Evolutionary conservation across 768 basidiomycete species (phyloP).

Genomic region (Termitomyces sp.): DNA sequence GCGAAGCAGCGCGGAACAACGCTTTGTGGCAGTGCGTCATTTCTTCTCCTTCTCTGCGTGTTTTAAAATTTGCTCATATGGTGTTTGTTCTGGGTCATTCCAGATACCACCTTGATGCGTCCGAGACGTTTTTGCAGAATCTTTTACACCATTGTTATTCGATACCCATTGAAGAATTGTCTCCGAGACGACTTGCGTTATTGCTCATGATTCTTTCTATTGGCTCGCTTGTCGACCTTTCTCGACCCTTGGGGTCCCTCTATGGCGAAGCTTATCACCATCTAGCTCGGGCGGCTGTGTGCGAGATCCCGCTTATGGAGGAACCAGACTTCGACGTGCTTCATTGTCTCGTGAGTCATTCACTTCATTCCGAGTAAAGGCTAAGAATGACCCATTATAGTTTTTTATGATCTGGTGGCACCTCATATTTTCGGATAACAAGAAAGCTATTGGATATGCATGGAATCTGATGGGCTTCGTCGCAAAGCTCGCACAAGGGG

Average conservation of each 20-base stretch:
- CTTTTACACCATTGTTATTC: constrained; percentile 66
- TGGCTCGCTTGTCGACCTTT: constrained; percentile 65
- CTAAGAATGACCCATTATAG: constrained; percentile 20
- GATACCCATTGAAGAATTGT: constrained; percentile 54
- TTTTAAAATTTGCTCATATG: constrained; percentile 3
- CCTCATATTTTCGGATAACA: constrained; percentile 70
- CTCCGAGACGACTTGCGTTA: constrained; percentile 64
- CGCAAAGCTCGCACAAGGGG: constrained; percentile 69
- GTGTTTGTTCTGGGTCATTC: constrained; percentile 7
- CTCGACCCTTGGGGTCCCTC: constrained; percentile 49
- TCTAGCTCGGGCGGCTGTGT: constrained; percentile 62
- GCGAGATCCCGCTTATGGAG: constrained; percentile 72
- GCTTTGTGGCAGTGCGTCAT: constrained; percentile 69
- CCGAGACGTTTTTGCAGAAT: constrained; percentile 68
- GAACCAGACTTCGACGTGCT: constrained; percentile 73
- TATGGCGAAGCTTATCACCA: constrained; percentile 65
- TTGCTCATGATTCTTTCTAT: constrained; percentile 72
- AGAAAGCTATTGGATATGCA: constrained; percentile 67
- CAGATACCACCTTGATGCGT: constrained; percentile 67
- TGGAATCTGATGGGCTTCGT: constrained; percentile 78
- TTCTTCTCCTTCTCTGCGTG: constrained; percentile 7
- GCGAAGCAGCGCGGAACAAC: constrained; percentile 61
- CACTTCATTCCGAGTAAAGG: neutral
- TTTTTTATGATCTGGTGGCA: constrained; percentile 76
- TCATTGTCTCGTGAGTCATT: constrained; percentile 53